Percentiles rank a stretch among this genome's conserved stretches.
Evolutionary conservation across 805 yeast genomes (phyloP).

Genomic region (Dipodascus albidus): DNA sequence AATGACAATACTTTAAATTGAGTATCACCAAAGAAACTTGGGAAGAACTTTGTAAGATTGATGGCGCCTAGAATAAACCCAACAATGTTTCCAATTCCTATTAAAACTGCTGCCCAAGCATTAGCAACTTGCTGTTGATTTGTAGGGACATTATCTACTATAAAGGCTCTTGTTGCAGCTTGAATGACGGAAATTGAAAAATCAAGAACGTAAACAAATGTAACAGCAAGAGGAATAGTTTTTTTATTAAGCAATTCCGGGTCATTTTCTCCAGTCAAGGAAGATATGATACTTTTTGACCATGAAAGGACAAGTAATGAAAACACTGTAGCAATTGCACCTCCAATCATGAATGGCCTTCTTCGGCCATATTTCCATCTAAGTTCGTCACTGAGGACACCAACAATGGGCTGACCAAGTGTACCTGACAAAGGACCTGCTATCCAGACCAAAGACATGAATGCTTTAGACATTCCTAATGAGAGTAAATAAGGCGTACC

Average conservation of each 20-base stretch:
- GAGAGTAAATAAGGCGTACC: conserved; percentile 52
- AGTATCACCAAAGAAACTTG: conserved; percentile 31
- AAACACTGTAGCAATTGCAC: conserved; percentile 35
- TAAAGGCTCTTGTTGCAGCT: conserved; percentile 48
- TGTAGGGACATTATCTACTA: conserved; percentile 49
- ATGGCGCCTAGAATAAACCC: conserved; percentile 45
- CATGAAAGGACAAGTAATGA: conserved; percentile 37
- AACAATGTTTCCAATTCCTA: conserved; percentile 45
- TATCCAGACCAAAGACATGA: conserved; percentile 49
- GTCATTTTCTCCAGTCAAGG: conserved; percentile 17
- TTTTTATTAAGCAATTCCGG: conserved; percentile 19
- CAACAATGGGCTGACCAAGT: conserved; percentile 53
- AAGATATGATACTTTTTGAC: conserved; percentile 31
- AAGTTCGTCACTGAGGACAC: conserved; percentile 44
- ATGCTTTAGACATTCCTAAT: conserved; percentile 46
- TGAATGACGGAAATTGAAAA: conserved; percentile 49
- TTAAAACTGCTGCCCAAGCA: conserved; percentile 59
- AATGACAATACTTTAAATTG: conserved; percentile 42
- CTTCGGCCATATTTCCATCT: conserved; percentile 37
- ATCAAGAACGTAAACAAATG: conserved; percentile 42
- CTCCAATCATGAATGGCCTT: conserved; percentile 46
- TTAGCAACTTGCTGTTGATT: conserved; percentile 47
- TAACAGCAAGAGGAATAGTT: conserved; percentile 40
- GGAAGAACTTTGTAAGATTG: conserved; percentile 29
- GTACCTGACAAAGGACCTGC: conserved; percentile 59